A percentile compares a stretch with the other conserved stretches of the same genome.
These are phyloP conservation scores for Pseudomicrostroma phylloplanum DNA, from an alignment of 1,284 basidiomycete species.

Conservation along the genomic window DNA sequence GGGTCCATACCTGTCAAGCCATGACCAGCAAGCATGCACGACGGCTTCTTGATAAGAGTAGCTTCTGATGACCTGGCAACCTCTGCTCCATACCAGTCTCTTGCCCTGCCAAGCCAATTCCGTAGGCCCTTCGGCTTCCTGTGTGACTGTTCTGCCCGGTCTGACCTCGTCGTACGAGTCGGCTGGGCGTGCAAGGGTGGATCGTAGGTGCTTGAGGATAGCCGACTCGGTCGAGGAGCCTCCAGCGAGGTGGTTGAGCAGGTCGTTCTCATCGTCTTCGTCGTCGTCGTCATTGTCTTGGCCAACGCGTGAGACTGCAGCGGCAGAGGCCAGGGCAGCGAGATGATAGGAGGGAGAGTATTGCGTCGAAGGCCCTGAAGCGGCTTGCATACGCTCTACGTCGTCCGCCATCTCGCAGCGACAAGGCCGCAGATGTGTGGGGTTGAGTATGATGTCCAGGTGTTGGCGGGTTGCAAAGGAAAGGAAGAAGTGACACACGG, in stretches of 20 bases:
- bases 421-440: no score
- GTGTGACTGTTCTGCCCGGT: background rate
- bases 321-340: no score
- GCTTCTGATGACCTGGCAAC: constrained; percentile 22
- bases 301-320: no score
- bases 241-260: background rate
- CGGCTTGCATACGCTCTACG: no score
- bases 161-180: background rate
- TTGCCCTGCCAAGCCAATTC: constrained; percentile 30
- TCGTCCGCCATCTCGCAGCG: no score
- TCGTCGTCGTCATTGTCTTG: no score
- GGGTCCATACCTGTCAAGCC: constrained; percentile 14
- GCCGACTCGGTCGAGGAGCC: background rate
- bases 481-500: no score
- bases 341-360: no score
- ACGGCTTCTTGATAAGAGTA: constrained; percentile 26
- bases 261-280: background rate
- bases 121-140: constrained; percentile 7
- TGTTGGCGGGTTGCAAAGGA: no score
- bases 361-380: no score
- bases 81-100: constrained; percentile 30
- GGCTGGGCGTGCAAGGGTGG: background rate
- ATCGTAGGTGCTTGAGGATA: background rate
- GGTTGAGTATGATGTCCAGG: no score
- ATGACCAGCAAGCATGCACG: constrained; percentile 36